These are phyloP conservation scores for Paraphaeosphaeria sporulosa DNA, from an alignment of 2,329 filamentous ascomycete genomes.

Conservation along the genomic window DNA sequence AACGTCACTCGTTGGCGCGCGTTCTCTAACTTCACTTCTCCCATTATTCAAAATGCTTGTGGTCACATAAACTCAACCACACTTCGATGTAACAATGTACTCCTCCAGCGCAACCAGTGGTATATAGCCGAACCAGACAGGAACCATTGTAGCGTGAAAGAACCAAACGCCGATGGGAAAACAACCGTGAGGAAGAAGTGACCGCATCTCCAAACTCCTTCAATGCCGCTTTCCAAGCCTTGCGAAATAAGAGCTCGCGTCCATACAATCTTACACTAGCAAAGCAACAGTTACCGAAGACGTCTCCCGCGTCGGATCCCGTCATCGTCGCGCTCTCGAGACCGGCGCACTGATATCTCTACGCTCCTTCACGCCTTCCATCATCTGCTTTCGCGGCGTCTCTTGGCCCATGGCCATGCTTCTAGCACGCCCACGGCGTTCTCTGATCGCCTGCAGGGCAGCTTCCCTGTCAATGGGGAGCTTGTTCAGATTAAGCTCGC, in stretches of 20 bases:
- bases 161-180: neutral
- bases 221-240: conserved; percentile 41
- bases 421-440: conserved; percentile 73
- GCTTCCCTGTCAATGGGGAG: conserved; percentile 67
- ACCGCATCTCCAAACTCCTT: conserved; percentile 36
- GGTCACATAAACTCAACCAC: conserved; percentile 13
- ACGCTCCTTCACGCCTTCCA: conserved; percentile 57
- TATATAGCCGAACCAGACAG: conserved; percentile 29
- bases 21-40: neutral
- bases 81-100: conserved; percentile 8
- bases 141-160: conserved; percentile 12
- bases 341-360: conserved; percentile 58
- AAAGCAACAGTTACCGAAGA: neutral
- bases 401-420: conserved; percentile 70
- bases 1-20: neutral
- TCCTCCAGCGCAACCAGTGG: conserved; percentile 27
- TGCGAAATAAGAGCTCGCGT: conserved; percentile 19
- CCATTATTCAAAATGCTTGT: neutral
- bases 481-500: conserved; percentile 44
- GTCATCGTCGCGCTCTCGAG: conserved; percentile 35
- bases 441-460: conserved; percentile 76
- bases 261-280: conserved; percentile 15
- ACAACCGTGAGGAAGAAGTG: neutral
- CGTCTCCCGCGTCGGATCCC: conserved; percentile 15
- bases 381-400: conserved; percentile 68